Base-by-base conservation (phyloP, 495 filamentous ascomycete genomes). In the Parachaetomium inaequale region DNA sequence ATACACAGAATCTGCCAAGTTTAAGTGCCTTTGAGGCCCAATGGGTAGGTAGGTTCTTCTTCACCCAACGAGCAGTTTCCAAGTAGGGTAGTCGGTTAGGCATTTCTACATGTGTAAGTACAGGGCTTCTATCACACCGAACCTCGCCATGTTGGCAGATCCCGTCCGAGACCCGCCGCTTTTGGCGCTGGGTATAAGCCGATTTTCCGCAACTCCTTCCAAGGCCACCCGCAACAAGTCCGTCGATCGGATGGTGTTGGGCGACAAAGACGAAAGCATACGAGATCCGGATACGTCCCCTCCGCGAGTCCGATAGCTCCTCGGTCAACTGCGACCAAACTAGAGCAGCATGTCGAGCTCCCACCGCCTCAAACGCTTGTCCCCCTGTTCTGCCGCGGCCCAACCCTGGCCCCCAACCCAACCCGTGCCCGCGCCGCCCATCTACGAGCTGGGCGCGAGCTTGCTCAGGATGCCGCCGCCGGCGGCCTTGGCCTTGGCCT, bases 401-500 rank as follows among this genome's bases (percentile, higher is more conserved):
- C 43, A 19, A 25, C 51, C 38, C 40, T 49, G 32, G 7, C 23
- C 28, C 17, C 45, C 57, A 38, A 28, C 60, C 31, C 43, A 26
- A 32, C 57, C 53, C 56, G 19, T 46, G 26, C 46, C 52, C 32
- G 58, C 58, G 49, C 49, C 46, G 61, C 65, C 51, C 65, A 55
- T 69, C 69, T 69, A 72, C 52, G 69, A 71, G 70, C 68, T 71
- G 52, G 76, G 74, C 40, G 78, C 76, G 60, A 84, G 67, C 70
- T 73, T 82, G 75, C 66, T 74, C 14, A 84, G 65, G 62, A 83
- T 67, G 49, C 75, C 75, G 61, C 71, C 67, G 61, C 73, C 75
- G 62, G 76, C 76, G 23, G 66, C 23, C 62, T 51, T 55, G 50
- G 74, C 70, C 68, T 84, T 84, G 70, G 87, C 84, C 64, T 86